A percentile compares a stretch with the other conserved stretches of the same genome.
Conservation (phyloP, 1,284 basidiomycete species). For the Heimioporus punctisporus region DNA sequence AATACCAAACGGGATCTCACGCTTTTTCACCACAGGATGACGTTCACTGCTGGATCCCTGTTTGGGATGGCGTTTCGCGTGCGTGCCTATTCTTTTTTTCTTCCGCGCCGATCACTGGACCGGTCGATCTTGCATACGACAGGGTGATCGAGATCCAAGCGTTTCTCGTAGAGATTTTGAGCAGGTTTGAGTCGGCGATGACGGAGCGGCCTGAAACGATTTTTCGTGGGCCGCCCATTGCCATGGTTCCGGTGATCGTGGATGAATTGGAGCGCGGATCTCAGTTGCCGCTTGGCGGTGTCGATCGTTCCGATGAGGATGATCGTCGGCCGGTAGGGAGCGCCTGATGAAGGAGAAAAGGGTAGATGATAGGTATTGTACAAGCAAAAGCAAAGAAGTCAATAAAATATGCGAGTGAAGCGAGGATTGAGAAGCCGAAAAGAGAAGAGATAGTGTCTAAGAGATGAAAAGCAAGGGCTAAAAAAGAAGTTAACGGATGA, state of each 20-base stretch:
- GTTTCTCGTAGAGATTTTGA: constrained; percentile 49
- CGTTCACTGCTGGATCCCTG: constrained; percentile 45
- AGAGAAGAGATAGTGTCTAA: no score
- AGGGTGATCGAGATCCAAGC: constrained; percentile 52
- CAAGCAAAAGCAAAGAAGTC: no score
- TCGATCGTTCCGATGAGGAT: neutral
- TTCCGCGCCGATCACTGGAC: no score
- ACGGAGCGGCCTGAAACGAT: constrained; percentile 41
- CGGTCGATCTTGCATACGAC: neutral
- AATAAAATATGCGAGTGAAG: no score
- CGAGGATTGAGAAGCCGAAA: no score
- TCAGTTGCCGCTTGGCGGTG: constrained; percentile 52
- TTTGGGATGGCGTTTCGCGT: constrained; percentile 52
- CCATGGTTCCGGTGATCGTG: constrained; percentile 49
- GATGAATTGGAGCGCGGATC: constrained; percentile 46
- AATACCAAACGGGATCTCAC: no score
- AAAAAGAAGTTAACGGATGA: no score
- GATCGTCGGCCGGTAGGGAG: no score
- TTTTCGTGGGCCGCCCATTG: constrained; percentile 39
- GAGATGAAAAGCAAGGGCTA: no score
- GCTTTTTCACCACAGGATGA: constrained; percentile 33
- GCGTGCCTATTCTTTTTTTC: neutral
- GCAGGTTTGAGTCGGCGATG: constrained; percentile 48
- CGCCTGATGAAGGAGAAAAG: neutral
- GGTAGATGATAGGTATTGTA: no score